phyloP scores from a whole-genome alignment of 768 basidiomycete genomes.

The Russula earlei region DNA sequence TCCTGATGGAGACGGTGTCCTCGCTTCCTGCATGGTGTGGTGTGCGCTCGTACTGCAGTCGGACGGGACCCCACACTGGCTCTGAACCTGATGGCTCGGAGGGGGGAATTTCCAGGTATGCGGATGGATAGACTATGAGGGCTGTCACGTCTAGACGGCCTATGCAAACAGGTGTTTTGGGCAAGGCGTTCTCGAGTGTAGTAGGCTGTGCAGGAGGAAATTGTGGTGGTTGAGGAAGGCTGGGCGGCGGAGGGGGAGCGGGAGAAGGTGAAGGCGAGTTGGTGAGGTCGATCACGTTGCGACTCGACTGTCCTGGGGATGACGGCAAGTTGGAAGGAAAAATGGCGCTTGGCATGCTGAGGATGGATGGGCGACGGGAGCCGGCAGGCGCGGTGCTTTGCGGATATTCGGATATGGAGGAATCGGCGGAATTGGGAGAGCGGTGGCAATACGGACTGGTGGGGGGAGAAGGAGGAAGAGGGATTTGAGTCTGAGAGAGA shows the following conservation, averaged over 20 bases:
- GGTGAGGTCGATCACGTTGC: constrained; percentile 11
- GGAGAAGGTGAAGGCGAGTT: constrained; percentile 13
- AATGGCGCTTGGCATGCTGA: constrained; percentile 20
- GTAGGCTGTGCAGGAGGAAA: constrained; percentile 13
- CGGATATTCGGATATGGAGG: not conserved
- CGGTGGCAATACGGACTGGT: not conserved
- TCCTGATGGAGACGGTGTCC: constrained; percentile 74
- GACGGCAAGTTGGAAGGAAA: constrained; percentile 4
- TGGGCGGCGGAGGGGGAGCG: constrained; percentile 16
- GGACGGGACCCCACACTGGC: constrained; percentile 58
- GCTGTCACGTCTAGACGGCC: constrained; percentile 78
- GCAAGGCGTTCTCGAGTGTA: constrained; percentile 53
- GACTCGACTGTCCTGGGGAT: constrained; percentile 2
- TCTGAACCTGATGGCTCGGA: constrained; percentile 29
- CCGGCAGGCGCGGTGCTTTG: constrained; percentile 2
- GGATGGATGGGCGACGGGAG: constrained; percentile 6
- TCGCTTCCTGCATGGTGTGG: constrained; percentile 35
- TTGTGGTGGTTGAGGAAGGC: constrained; percentile 14
- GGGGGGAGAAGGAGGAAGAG: not conserved
- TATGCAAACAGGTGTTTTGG: constrained; percentile 82
- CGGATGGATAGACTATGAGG: constrained; percentile 73
- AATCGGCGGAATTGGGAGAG: not conserved
- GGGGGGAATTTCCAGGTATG: constrained; percentile 45
- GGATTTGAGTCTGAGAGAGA: not conserved
- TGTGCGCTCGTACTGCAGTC: constrained; percentile 61